Evolutionary conservation across 345 rosid species (phyloP), one percentile per base, ranked within the genome.

Genomic region (Eutrema heterophyllum): DNA sequence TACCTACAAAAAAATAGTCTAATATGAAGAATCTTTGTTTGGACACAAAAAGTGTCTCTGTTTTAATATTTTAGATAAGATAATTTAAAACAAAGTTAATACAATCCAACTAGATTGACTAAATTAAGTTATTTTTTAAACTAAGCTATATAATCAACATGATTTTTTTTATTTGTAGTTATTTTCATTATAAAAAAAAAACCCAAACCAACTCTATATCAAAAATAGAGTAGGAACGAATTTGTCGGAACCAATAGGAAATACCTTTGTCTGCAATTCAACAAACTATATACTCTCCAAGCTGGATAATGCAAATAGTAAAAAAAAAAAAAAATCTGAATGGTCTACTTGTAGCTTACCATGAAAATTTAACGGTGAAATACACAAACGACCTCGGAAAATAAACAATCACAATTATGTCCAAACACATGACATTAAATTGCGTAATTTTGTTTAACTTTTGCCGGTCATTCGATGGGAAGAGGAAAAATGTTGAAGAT

Each of bases 341-440:
- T 29, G 72, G 72, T 12, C 3, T 33, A 55, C 18, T 29, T 44
- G 0, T 69, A 36, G 44, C n/a, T n/a, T 35, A 56, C 38, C 21
- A 58, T 38, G 30, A 48, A 33, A 35, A 36, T 4, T n/a, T 24
- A 7, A 70, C 29, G 50, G 18, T 70, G 67, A 59, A 36, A 50
- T 14, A 24, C 16, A 14, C 18, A 71, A 71, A 60, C 21, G 44
- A 72, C 76, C 44, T 72, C 45, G 69, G 44, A 52, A 71, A 51
- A 13, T 13, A 62, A 62, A 57, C 27, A 74, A 55, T 73, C 72
- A 56, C 66, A 18, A 27, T 38, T 45, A 65, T 65, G 71, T 39
- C 78, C 52, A 66, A 74, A 66, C 78, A 74, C 43, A 66, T 29
- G 60, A 58, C 78, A 66, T 74, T 57, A 74, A 74, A 66, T 66